These are phyloP conservation scores for Heracleum sosnowskyi DNA, from an alignment of 129 eudicot genomes.

Conservation along the genomic window DNA sequence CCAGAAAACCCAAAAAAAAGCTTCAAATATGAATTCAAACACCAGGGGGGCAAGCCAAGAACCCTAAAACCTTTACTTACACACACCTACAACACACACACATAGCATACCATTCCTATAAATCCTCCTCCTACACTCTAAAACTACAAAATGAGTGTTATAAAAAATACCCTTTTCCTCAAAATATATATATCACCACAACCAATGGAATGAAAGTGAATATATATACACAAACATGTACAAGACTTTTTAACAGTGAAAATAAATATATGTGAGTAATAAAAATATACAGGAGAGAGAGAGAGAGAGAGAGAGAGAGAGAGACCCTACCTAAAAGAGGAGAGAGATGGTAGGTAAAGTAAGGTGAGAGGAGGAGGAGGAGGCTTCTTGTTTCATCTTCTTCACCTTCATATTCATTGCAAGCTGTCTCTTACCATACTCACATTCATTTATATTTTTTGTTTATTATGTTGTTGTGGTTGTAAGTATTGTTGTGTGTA, in stretches of 20 bases:
- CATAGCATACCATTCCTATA: neutral
- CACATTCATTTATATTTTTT: slow-evolving; percentile 1
- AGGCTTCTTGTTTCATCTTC: slow-evolving; percentile 7
- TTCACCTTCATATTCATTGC: slow-evolving; percentile 37
- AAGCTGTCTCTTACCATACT: slow-evolving; percentile 50
- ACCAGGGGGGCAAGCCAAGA: slow-evolving; percentile 4
- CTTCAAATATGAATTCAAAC: slow-evolving; percentile 14
- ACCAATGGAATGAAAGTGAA: neutral
- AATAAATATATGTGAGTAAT: neutral
- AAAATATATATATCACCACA: neutral
- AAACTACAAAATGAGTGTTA: neutral
- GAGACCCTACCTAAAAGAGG: slow-evolving; percentile 23
- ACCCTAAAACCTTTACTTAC: neutral
- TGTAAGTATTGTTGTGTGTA: neutral
- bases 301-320: slow-evolving; percentile 18
- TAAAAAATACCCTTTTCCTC: neutral
- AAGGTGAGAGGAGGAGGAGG: slow-evolving; percentile 18
- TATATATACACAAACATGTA: neutral
- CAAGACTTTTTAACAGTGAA: neutral
- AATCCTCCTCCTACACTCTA: slow-evolving; percentile 1
- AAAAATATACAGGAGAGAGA: neutral
- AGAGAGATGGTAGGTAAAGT: slow-evolving; percentile 38
- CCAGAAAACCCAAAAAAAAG: slow-evolving; percentile 15
- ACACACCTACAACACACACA: neutral
- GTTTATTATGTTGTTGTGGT: neutral